Conservation (phyloP, 1,284 basidiomycete genomes). For the Xerocomus nothofagi region DNA sequence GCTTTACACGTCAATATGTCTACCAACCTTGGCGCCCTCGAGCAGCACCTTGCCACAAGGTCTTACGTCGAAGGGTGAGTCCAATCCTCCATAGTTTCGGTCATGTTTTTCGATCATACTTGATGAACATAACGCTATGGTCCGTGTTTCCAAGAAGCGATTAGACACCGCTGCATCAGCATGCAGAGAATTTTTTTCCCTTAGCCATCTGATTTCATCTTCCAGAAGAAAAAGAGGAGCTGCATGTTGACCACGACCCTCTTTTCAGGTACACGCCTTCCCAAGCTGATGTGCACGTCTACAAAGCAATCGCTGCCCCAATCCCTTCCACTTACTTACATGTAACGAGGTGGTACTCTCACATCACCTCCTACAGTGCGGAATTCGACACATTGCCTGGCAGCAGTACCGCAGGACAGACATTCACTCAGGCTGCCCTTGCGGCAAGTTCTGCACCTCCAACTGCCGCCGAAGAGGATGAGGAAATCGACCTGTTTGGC, state of each 20-base stretch:
- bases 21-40: constrained; percentile 74
- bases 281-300: constrained; percentile 95
- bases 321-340: constrained; percentile 72
- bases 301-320: constrained; percentile 74
- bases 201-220: constrained; percentile 78
- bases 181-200: constrained; percentile 77
- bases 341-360: constrained; percentile 90
- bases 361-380: constrained; percentile 84
- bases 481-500: constrained; percentile 91
- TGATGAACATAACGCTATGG: constrained; percentile 90
- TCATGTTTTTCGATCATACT: constrained; percentile 30
- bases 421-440: constrained; percentile 56
- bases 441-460: constrained; percentile 45
- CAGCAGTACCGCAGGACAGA: constrained; percentile 81
- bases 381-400: constrained; percentile 82
- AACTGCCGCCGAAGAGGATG: constrained; percentile 83
- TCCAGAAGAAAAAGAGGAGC: neutral
- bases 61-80: constrained; percentile 94
- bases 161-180: constrained; percentile 88
- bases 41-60: constrained; percentile 80
- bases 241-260: constrained; percentile 12
- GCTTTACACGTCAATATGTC: constrained; percentile 53
- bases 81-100: constrained; percentile 20
- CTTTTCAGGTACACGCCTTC: constrained; percentile 83
- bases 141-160: constrained; percentile 99